These are phyloP conservation scores for Salix purpurea DNA, from an alignment of 345 rosid genomes.

Conservation along the genomic window DNA sequence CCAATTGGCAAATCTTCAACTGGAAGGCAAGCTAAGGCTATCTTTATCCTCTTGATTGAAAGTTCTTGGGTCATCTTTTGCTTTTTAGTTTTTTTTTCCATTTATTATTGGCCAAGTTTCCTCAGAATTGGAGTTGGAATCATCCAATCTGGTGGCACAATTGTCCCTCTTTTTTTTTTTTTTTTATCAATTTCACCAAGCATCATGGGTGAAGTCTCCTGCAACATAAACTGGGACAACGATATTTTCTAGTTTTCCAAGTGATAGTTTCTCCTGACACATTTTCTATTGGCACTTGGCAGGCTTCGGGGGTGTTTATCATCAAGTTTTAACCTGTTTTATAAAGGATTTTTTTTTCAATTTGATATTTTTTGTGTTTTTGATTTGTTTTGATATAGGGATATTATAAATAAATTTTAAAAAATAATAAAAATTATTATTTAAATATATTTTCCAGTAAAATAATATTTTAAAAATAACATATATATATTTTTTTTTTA, in stretches of 20 bases:
- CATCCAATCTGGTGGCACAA: background rate
- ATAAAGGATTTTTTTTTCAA: too few species aligned
- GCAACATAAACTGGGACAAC: too few species aligned
- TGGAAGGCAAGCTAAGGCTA: background rate
- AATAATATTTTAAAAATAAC: too few species aligned
- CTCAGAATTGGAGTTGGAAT: background rate
- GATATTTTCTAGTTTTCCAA: too few species aligned
- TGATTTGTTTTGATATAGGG: accelerated
- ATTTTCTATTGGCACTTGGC: background rate
- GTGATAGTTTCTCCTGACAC: too few species aligned
- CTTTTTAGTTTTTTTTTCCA: background rate
- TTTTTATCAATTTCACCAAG: background rate
- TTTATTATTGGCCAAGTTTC: background rate
- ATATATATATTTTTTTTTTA: too few species aligned
- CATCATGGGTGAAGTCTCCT: too few species aligned
- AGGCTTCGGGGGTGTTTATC: background rate
- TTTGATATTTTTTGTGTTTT: too few species aligned
- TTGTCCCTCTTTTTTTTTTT: background rate
- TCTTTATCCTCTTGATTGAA: background rate
- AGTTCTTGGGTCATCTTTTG: background rate
- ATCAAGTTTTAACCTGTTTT: too few species aligned
- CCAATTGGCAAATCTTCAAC: background rate
- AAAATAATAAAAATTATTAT: too few species aligned
- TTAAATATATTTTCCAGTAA: too few species aligned
- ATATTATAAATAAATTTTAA: too few species aligned